phyloP scores from a whole-genome alignment of 2,329 filamentous ascomycete genomes.

The Cladobotryum mycophilum region DNA sequence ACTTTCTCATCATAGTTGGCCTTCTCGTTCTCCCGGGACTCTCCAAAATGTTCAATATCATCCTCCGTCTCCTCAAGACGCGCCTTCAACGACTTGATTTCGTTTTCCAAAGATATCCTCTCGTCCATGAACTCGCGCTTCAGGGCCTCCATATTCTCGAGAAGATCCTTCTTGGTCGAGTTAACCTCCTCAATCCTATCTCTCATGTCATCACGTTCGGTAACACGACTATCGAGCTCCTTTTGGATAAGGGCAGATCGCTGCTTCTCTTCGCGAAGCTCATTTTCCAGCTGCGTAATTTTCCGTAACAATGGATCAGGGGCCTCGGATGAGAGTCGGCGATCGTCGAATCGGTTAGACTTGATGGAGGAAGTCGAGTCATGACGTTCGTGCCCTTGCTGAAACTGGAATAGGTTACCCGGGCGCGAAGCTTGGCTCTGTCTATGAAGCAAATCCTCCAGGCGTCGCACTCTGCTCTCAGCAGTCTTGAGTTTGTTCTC shows the following conservation, averaged over 20 bases:
- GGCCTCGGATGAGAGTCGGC: constrained; percentile 40
- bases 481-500: constrained; percentile 74
- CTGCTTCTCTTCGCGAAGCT: constrained; percentile 69
- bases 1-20: constrained; percentile 62
- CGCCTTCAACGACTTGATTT: constrained; percentile 69
- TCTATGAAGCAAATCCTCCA: constrained; percentile 88
- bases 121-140: constrained; percentile 85
- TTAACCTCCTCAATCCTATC: constrained; percentile 76
- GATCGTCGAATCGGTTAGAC: constrained; percentile 39
- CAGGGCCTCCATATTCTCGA: constrained; percentile 89
- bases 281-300: constrained; percentile 64
- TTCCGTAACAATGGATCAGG: constrained; percentile 41
- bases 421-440: constrained; percentile 58
- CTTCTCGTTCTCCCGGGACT: constrained; percentile 77
- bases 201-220: constrained; percentile 55
- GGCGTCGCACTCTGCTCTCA: constrained; percentile 79
- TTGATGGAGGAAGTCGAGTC: constrained; percentile 45
- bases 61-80: constrained; percentile 86
- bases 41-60: constrained; percentile 77
- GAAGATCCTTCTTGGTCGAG: constrained; percentile 86
- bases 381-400: constrained; percentile 42
- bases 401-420: constrained; percentile 49
- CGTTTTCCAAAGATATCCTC: constrained; percentile 72
- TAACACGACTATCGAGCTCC: constrained; percentile 55
- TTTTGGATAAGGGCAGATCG: constrained; percentile 60